Base-by-base conservation (phyloP, 2,329 filamentous ascomycete species). In the Verticillium isaacii region DNA sequence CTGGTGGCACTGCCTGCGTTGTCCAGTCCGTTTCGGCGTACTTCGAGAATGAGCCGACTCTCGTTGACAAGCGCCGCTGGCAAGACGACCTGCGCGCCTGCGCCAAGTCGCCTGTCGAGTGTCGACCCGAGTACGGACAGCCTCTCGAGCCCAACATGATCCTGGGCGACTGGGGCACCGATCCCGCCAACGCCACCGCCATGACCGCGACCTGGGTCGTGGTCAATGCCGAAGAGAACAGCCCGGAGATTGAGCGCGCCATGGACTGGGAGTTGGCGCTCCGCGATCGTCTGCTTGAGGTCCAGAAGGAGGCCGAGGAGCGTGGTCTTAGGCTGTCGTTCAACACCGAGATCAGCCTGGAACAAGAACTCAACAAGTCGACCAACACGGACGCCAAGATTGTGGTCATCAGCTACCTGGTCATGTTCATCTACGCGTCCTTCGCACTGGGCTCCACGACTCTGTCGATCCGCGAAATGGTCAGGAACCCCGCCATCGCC, bases 331-430 rank as follows among this genome's bases (percentile, higher is more conserved):
- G 95, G 23, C 79, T 99, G 39, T 98, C 93, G 8, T 99, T 98
- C 82, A 96, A 88, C 58, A 96, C 95, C 0, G 95, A 99, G 77
- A 91, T 94, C 75, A 97, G 93, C 74, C 80, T 99, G 64, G 94
- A 98, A 73, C 85, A 97, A 72, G 95, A 99, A 72, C 82, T 99
- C 62, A 99, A 97, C 80, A 97, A 98, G 77, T 96, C 93, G 41
- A 97, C 93, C 58, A 99, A 99, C 75, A 98, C 95, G 0, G 95
- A 99, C 74, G 96, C 94, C 55, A 97, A 94, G 74, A 99, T 99
- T 69, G 88, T 99, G 29, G 87, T 94, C 60, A 89, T 99, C 76
- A 98, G 94, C 81, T 99, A 99, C 77, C 84, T 98, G 66, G 92
- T 97, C 79, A 99, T 99, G 95, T 99, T 99, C 76, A 78, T 99